Evolutionary conservation across 257 asterid species (phyloP), one percentile per base, ranked within the genome.

Genomic region (Leonotis leonurus): DNA sequence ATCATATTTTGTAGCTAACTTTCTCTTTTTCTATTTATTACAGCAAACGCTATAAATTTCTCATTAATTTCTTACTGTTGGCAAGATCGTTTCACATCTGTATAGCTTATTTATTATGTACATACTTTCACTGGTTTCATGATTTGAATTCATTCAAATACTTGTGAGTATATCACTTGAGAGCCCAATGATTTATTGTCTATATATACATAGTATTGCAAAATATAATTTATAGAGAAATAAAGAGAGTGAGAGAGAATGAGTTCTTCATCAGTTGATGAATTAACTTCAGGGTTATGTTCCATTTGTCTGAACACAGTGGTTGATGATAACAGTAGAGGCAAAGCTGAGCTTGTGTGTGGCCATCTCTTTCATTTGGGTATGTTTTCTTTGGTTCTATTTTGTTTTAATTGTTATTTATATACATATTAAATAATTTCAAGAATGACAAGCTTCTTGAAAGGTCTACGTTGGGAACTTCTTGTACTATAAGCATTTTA

Each of bases 341-440:
- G 68, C 49, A 63, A 63, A 16, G 36, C 51, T 8, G 68, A 50
- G 24, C 69, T 63, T 1, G 44, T 63, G 1, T 63, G 67, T 32
- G 60, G 40, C 9, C 60, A 63, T 32, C 18, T 49, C 40, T 63
- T 63, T 49, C 57, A 63, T 11, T 49, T 63, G 21, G 60, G 69
- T 63, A 14, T 22, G 3, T 61, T 0, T 12, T 9, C 17, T 53
- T 3, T 32, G 1, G 6, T 4, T 32, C 11, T 2, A 0, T 6
- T 32, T 32, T 32, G 0, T 32, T 6, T 5, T 6, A n/a, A n/a
- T n/a, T n/a, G n/a, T n/a, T n/a, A n/a, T 43, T 11, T 14, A 14
- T 6, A 43, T 33, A 33, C 7, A 43, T 43, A 10, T 6, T 16
- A 16, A 43, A 16, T 16, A 14, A 5, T 14, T 43, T 43, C 49